These are phyloP conservation scores for Tuber aestivum DNA, from an alignment of 495 filamentous ascomycete genomes.

Conservation along the genomic window DNA sequence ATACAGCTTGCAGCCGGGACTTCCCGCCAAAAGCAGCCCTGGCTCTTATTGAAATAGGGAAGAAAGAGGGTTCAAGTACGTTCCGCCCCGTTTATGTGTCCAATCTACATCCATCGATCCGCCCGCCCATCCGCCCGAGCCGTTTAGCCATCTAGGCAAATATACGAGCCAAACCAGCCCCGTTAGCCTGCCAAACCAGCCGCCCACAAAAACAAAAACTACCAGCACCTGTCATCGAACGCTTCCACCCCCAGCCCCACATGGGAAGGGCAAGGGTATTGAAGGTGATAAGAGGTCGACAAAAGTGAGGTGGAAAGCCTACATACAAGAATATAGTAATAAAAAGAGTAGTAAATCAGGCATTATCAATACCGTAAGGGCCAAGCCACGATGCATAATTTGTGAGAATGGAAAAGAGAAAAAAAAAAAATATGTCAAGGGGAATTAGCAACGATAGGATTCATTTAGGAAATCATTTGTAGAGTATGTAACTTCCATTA, in stretches of 20 bases:
- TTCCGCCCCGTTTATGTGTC: neutral
- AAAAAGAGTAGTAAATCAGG: neutral
- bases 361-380: neutral
- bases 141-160: neutral
- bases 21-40: neutral
- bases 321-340: constrained; percentile 5
- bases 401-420: neutral
- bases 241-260: neutral
- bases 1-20: neutral
- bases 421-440: neutral
- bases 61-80: neutral
- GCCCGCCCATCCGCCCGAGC: neutral
- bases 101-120: neutral
- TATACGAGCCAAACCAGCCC: neutral
- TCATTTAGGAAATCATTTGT: neutral
- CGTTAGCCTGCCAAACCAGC: neutral
- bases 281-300: neutral
- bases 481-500: neutral
- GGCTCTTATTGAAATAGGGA: neutral
- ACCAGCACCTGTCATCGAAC: neutral
- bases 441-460: neutral
- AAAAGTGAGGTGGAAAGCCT: neutral
- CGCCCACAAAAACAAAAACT: neutral
- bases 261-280: neutral
- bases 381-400: neutral